Base-by-base conservation (phyloP, 2,329 filamentous ascomycete genomes). In the Verticillium alfalfae region DNA sequence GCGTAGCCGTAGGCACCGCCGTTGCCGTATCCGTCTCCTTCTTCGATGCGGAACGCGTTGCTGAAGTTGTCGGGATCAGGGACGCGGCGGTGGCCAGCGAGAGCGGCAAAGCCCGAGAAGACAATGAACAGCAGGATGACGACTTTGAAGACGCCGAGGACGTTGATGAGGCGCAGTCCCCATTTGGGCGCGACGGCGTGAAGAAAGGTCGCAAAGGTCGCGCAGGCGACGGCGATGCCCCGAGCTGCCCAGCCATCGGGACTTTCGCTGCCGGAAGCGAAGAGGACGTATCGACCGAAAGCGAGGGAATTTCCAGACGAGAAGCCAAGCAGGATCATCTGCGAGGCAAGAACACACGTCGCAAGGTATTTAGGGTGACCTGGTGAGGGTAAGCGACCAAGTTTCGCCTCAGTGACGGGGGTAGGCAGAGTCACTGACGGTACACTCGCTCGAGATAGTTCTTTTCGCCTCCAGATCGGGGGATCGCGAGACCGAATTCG, bases 371-470 rank as follows among this genome's bases (percentile, higher is more conserved):
- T 81, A 0, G 86, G 86, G 26, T 76, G 80, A 2, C 79, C 58
- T 59, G 37, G 41, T n/a, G 3, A 34, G 26, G 1, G 34, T 54
- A 18, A 54, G 58, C 22, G 18, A 26, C 13, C 7, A 9, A 37
- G 16, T n/a, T 45, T 18, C 8, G 45, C 45, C 22, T 49, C 8
- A 3, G 26, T 3, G 9, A 2, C 4, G 45, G n/a, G 45, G 8
- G 18, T 9, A 49, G 9, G n/a, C 45, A 26, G 45, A n/a, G n/a
- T 3, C n/a, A 59, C 58, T 59, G 26, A 59, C 58, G 78, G 72
- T 87, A 88, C 16, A 85, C 82, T n/a, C 82, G 78, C 67, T 88
- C 86, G 15, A 88, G 81, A 68, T 88, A 88, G 70, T 87, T 86
- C 77, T 88, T 88, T 65, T 88, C 85, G 22, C 86, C 86, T 15